These are phyloP conservation scores for Abrus precatorius DNA, from an alignment of 306 rosid genomes.

Conservation along the genomic window DNA sequence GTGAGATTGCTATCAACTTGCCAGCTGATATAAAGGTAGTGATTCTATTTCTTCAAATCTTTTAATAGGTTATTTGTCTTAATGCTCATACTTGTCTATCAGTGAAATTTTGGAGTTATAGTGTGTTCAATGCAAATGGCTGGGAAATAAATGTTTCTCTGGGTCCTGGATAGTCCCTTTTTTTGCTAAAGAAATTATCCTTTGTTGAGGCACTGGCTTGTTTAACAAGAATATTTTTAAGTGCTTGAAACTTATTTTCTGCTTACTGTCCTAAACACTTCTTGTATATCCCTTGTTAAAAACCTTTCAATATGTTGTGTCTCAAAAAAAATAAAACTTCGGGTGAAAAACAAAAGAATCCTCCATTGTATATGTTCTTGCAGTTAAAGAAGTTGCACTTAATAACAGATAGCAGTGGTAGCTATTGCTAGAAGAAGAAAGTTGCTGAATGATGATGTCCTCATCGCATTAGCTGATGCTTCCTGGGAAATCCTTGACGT, in stretches of 20 bases:
- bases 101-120: not conserved
- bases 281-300: not conserved
- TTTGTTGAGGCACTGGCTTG: not conserved
- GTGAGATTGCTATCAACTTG: conserved; percentile 68
- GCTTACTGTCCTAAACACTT: conserved; percentile 15
- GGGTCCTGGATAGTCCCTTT: conserved; percentile 16
- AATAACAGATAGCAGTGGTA: conserved; percentile 68
- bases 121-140: not conserved
- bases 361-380: conserved; percentile 13
- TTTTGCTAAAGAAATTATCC: not conserved
- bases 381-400: conserved; percentile 29
- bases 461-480: conserved; percentile 76
- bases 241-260: conserved; percentile 24
- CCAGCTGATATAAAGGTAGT: conserved; percentile 86
- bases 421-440: conserved; percentile 86
- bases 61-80: conserved; percentile 4
- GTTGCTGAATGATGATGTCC: conserved; percentile 75
- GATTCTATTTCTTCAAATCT: conserved; percentile 25
- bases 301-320: conserved; percentile 16
- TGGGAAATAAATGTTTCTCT: conserved; percentile 2
- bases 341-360: not conserved
- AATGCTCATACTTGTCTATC: not conserved
- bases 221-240: conserved; percentile 33
- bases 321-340: not conserved
- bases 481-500: conserved; percentile 88